Evolutionary conservation across 345 rosid species (phyloP).

Genomic region (Citrus reticulata): DNA sequence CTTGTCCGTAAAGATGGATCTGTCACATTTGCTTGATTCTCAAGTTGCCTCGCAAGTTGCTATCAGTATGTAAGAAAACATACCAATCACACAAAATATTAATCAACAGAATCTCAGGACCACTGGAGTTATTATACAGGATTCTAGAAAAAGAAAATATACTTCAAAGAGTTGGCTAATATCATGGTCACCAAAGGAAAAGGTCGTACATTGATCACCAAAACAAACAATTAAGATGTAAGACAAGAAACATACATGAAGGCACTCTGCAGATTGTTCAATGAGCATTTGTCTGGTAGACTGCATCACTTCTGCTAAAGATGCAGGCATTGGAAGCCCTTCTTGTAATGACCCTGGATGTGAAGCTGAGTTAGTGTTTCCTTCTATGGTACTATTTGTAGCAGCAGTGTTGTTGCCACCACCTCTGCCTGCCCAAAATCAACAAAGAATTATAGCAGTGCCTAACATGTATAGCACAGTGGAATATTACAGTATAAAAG

Average conservation of each 20-base stretch:
- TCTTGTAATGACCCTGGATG: conserved; percentile 30
- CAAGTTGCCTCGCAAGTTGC: conserved; percentile 55
- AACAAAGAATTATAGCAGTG: conserved; percentile 9
- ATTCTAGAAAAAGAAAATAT: background rate
- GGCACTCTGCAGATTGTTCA: conserved; percentile 56
- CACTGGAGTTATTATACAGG: background rate
- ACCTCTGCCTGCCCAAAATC: conserved; percentile 36
- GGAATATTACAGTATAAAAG: background rate
- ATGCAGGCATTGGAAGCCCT: conserved; percentile 70
- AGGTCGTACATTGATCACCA: background rate
- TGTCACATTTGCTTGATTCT: conserved; percentile 46
- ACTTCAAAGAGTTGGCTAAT: background rate
- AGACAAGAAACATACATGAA: conserved; percentile 37
- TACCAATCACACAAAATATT: background rate
- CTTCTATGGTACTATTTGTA: conserved; percentile 24
- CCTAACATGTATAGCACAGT: conserved; percentile 1
- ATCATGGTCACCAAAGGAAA: background rate
- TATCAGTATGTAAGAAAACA: conserved; percentile 22
- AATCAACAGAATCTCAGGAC: background rate
- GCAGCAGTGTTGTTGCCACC: conserved; percentile 29
- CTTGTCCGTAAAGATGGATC: conserved; percentile 33
- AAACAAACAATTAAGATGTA: background rate
- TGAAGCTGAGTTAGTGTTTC: conserved; percentile 30
- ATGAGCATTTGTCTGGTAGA: conserved; percentile 56
- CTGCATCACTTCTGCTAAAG: conserved; percentile 55